phyloP scores from a whole-genome alignment of 192 early-diverging fungal species.

The Backusella psychrophila region DNA sequence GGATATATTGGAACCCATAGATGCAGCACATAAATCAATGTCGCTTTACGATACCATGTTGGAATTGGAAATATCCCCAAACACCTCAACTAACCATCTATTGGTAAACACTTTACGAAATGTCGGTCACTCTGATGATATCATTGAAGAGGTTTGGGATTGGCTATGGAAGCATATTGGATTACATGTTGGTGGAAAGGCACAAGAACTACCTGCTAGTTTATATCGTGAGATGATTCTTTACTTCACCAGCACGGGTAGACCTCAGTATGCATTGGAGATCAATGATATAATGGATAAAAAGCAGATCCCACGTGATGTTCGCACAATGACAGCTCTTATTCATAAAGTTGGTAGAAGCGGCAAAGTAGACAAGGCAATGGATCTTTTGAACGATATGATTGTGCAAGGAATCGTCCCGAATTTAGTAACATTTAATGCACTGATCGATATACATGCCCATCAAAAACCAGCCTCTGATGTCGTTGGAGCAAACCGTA shows the following conservation, averaged over 20 bases:
- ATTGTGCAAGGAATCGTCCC: constrained; percentile 25
- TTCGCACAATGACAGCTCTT: constrained; percentile 27
- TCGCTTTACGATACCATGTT: constrained; percentile 61
- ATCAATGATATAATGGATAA: constrained; percentile 33
- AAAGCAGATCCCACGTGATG: constrained; percentile 18
- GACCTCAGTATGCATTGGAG: constrained; percentile 31
- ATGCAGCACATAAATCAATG: constrained; percentile 55
- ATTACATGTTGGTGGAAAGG: constrained; percentile 9
- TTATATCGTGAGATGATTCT: constrained; percentile 33
- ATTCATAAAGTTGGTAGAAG: constrained; percentile 33
- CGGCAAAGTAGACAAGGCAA: constrained; percentile 28
- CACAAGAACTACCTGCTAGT: constrained; percentile 9
- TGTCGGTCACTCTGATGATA: constrained; percentile 3
- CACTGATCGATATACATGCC: constrained; percentile 43
- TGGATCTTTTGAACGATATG: constrained; percentile 35
- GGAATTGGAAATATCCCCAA: constrained; percentile 54
- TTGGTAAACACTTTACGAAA: constrained; percentile 23
- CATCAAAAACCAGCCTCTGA: constrained; percentile 35
- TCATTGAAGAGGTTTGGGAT: constrained; percentile 26
- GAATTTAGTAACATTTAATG: constrained; percentile 42
- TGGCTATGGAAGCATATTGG: constrained; percentile 36
- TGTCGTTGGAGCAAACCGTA: constrained; percentile 38
- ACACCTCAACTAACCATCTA: constrained; percentile 35
- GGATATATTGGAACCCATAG: neutral
- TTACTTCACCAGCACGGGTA: constrained; percentile 26